Evolutionary conservation across 208 protist species (phyloP).

Genomic region (Blechomonas ayalai): DNA sequence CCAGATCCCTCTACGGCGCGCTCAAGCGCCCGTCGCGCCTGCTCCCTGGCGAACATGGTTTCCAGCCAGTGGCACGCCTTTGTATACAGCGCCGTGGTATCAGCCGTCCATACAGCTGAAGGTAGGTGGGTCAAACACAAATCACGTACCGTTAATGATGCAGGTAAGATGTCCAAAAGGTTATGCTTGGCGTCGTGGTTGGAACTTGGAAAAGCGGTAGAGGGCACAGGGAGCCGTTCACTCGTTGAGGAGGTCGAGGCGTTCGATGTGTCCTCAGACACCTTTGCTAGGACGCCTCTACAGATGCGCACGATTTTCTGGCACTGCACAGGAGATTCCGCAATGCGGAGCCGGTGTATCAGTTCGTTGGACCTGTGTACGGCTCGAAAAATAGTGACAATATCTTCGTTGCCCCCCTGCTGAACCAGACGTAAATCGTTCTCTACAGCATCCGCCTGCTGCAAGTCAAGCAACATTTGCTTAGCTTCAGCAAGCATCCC

Average conservation of each 20-base stretch:
- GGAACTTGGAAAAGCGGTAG: too few relatives aligned
- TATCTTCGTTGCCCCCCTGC: slow-evolving; percentile 20
- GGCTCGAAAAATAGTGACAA: slow-evolving; percentile 34
- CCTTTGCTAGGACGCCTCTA: slow-evolving; percentile 4
- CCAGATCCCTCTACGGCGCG: slow-evolving; percentile 5
- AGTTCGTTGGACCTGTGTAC: slow-evolving; percentile 67
- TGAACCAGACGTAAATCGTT: slow-evolving; percentile 13
- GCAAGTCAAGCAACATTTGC: slow-evolving; percentile 35
- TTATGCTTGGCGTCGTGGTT: too few relatives aligned
- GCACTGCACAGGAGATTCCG: slow-evolving; percentile 15
- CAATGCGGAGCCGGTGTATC: slow-evolving; percentile 28
- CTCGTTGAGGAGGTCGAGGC: background rate
- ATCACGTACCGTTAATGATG: slow-evolving; percentile 8
- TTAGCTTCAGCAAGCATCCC: slow-evolving; percentile 29
- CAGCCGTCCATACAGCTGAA: slow-evolving; percentile 29
- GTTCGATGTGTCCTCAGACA: slow-evolving; percentile 1
- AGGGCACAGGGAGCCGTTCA: slow-evolving; percentile 1
- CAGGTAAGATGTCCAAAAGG: too few relatives aligned
- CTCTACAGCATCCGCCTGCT: slow-evolving; percentile 32
- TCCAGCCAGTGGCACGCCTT: slow-evolving; percentile 29
- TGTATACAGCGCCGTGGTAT: slow-evolving; percentile 29
- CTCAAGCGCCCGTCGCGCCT: slow-evolving; percentile 32
- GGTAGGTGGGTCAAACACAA: slow-evolving; percentile 35
- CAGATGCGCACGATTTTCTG: slow-evolving; percentile 13
- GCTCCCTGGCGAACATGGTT: slow-evolving; percentile 18